These are phyloP conservation scores for Mycena latifolia DNA, from an alignment of 768 basidiomycete species.

Conservation along the genomic window DNA sequence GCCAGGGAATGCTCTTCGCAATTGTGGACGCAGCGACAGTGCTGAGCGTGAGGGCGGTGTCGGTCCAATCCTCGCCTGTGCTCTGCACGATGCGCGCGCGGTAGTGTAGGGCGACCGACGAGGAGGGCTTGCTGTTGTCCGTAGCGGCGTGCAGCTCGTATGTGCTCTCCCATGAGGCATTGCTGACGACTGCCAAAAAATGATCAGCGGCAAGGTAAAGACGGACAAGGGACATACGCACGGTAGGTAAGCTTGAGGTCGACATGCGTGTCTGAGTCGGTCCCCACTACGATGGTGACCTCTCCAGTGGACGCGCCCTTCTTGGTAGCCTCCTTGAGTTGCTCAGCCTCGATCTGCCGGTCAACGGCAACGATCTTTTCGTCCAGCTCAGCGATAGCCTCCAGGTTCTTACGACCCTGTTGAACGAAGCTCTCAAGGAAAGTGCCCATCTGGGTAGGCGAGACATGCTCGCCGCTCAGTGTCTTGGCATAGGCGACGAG, in stretches of 20 bases:
- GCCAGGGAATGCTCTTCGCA: slow-evolving; percentile 49
- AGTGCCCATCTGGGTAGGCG: slow-evolving; percentile 49
- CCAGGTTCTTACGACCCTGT: slow-evolving; percentile 49
- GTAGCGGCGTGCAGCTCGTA: slow-evolving; percentile 72
- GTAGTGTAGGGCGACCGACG: slow-evolving; percentile 64
- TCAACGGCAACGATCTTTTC: slow-evolving; percentile 56
- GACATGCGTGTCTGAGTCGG: slow-evolving; percentile 50
- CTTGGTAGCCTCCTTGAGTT: slow-evolving; percentile 46
- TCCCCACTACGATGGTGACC: slow-evolving; percentile 57
- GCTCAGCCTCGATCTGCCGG: slow-evolving; percentile 53
- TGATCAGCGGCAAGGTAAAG: not conserved
- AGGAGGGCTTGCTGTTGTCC: slow-evolving; percentile 56
- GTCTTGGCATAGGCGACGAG: slow-evolving; percentile 59
- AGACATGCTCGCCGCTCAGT: slow-evolving; percentile 56
- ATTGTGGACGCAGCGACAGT: slow-evolving; percentile 56
- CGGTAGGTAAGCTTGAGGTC: slow-evolving; percentile 67
- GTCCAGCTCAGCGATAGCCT: slow-evolving; percentile 48
- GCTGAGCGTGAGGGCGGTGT: slow-evolving; percentile 63
- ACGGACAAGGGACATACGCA: slow-evolving; percentile 41
- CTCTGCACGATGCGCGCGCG: slow-evolving; percentile 64
- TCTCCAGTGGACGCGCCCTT: slow-evolving; percentile 49
- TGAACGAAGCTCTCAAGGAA: slow-evolving; percentile 59
- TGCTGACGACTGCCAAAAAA: slow-evolving; percentile 57
- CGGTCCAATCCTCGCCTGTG: slow-evolving; percentile 74
- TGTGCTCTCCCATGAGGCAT: slow-evolving; percentile 64